A percentile compares a stretch with the other conserved stretches of the same genome.
phyloP scores from a whole-genome alignment of 345 rosid genomes.

The Ailanthus altissimus region DNA sequence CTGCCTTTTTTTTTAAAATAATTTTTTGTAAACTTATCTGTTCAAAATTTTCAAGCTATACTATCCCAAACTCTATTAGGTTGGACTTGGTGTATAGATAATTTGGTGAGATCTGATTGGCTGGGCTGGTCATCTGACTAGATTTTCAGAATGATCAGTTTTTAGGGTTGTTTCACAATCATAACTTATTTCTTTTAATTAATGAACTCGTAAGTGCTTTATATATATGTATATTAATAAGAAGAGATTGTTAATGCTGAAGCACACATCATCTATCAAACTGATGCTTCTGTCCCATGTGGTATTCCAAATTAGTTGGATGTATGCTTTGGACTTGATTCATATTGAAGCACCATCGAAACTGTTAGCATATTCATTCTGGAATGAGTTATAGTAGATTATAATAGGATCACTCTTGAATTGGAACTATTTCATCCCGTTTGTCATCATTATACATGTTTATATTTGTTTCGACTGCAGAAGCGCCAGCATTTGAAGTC shows the following conservation, averaged over 20 bases:
- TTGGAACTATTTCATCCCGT: neutral
- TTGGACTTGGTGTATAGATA: slow-evolving; percentile 8
- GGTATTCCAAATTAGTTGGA: neutral
- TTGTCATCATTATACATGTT: slow-evolving; percentile 12
- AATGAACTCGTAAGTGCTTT: neutral
- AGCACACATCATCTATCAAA: neutral
- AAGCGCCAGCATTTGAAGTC: slow-evolving; percentile 89
- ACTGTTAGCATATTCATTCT: neutral
- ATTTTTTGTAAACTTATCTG: neutral
- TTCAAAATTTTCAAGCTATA: neutral
- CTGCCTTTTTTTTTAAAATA: too few relatives aligned
- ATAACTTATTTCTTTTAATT: neutral
- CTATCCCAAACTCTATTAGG: neutral
- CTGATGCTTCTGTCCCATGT: neutral
- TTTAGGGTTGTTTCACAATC: neutral
- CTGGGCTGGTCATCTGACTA: slow-evolving; percentile 12
- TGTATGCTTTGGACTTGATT: neutral
- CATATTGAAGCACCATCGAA: neutral
- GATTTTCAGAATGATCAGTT: neutral
- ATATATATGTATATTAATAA: too few relatives aligned
- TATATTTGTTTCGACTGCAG: slow-evolving; percentile 44
- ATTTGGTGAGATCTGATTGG: slow-evolving; percentile 4
- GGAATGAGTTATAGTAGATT: neutral
- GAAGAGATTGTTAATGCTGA: neutral
- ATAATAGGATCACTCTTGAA: neutral